These are phyloP conservation scores for Mycosarcoma mackinlayi DNA, from an alignment of 1,284 basidiomycete genomes.

Conservation along the genomic window DNA sequence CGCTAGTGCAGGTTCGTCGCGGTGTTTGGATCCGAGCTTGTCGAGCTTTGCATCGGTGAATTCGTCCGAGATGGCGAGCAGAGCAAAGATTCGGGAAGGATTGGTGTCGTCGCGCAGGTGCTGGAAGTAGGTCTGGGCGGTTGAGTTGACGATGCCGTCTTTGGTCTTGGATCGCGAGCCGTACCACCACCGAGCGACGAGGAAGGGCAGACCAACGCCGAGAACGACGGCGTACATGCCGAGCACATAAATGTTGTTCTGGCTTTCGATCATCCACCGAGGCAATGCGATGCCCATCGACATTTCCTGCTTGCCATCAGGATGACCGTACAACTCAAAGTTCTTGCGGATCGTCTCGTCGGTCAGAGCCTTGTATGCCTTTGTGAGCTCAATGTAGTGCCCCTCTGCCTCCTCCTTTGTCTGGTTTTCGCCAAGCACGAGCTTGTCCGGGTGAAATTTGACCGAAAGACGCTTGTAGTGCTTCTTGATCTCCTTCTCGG, in stretches of 20 bases:
- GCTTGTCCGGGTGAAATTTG: slow-evolving; percentile 88
- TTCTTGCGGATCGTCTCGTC: slow-evolving; percentile 94
- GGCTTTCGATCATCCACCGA: slow-evolving; percentile 89
- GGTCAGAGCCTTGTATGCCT: slow-evolving; percentile 97
- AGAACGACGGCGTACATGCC: slow-evolving; percentile 87
- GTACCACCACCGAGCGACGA: slow-evolving; percentile 95
- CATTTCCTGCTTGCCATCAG: slow-evolving; percentile 93
- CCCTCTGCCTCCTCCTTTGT: slow-evolving; percentile 89
- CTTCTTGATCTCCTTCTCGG: slow-evolving; percentile 93
- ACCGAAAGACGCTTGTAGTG: slow-evolving; percentile 87
- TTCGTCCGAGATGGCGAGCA: slow-evolving; percentile 80
- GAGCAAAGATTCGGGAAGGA: slow-evolving; percentile 79
- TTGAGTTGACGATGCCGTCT: slow-evolving; percentile 85
- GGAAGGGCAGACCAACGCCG: slow-evolving; percentile 83
- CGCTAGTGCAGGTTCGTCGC: slow-evolving; percentile 50
- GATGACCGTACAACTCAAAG: slow-evolving; percentile 90
- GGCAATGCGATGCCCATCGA: slow-evolving; percentile 97
- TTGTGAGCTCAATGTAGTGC: slow-evolving; percentile 92
- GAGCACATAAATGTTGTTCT: slow-evolving; percentile 91
- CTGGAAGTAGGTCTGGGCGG: slow-evolving; percentile 91
- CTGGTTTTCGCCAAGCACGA: slow-evolving; percentile 81
- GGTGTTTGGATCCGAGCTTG: slow-evolving; percentile 46
- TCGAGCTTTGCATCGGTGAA: slow-evolving; percentile 73
- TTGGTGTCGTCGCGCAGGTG: slow-evolving; percentile 82
- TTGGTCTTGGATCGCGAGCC: slow-evolving; percentile 89